Evolutionary conservation across 1,284 basidiomycete genomes (phyloP).

Genomic region (Cutaneotrichosporon dermatis): DNA sequence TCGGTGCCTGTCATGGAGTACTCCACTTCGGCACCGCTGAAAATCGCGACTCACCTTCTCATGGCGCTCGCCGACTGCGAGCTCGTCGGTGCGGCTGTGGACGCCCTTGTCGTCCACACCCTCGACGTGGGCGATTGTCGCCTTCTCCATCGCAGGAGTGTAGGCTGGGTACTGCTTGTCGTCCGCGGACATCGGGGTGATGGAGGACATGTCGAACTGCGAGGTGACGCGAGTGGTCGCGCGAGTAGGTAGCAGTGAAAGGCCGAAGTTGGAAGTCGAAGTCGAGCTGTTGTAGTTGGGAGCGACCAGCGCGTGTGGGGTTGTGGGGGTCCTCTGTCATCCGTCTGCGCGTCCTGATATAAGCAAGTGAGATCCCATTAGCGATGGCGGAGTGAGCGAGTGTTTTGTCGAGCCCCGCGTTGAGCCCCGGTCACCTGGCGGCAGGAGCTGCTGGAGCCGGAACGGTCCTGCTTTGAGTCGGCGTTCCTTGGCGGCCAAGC

Average conservation of each 20-base stretch:
- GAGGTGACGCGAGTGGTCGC: too few species aligned
- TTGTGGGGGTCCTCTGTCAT: background rate
- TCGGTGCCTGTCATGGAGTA: too few species aligned
- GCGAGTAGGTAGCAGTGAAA: too few species aligned
- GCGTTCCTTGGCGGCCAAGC: too few species aligned
- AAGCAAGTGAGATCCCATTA: too few species aligned
- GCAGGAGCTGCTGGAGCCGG: background rate
- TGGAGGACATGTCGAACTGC: too few species aligned
- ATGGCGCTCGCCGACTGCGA: slow-evolving; percentile 28
- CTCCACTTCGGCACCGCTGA: too few species aligned
- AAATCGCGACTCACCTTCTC: slow-evolving; percentile 23
- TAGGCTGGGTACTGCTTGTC: background rate
- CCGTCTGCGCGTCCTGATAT: background rate
- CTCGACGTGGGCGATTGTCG: slow-evolving; percentile 20
- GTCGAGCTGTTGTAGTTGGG: background rate
- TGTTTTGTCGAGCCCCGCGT: too few species aligned
- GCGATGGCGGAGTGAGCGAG: too few species aligned
- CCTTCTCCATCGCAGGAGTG: slow-evolving; percentile 22
- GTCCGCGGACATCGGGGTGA: background rate
- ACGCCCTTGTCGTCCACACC: slow-evolving; percentile 12
- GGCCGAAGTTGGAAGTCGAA: too few species aligned
- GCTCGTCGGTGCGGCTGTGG: slow-evolving; percentile 12
- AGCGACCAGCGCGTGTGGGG: slow-evolving; percentile 1
- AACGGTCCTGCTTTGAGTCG: background rate
- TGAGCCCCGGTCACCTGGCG: background rate